These are phyloP conservation scores for Boletus barrowsii DNA, from an alignment of 768 basidiomycete species.

Conservation along the genomic window DNA sequence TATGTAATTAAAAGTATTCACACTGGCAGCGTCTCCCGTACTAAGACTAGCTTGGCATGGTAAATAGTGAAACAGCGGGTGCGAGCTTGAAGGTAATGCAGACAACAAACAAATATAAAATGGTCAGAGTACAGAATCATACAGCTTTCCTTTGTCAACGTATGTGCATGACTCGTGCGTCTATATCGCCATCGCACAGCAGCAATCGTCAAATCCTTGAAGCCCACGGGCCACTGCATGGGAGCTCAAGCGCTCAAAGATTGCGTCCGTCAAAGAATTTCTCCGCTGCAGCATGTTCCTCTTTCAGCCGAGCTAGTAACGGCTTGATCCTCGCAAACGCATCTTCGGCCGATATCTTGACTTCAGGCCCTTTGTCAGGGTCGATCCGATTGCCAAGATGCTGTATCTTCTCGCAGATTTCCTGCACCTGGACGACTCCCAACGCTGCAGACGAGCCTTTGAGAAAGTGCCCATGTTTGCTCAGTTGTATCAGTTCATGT, in stretches of 20 bases:
- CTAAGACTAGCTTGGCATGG: conserved; percentile 16
- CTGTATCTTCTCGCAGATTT: conserved; percentile 88
- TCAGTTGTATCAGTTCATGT: conserved; percentile 64
- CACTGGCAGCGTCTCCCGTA: conserved; percentile 11
- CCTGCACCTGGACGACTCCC: conserved; percentile 78
- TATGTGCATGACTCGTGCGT: conserved; percentile 7
- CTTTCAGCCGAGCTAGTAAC: conserved; percentile 57
- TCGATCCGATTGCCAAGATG: conserved; percentile 62
- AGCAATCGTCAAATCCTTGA: conserved; percentile 5
- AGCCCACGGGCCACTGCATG: background rate
- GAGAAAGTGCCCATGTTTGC: conserved; percentile 85
- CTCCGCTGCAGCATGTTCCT: conserved; percentile 67
- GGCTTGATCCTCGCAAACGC: conserved; percentile 57
- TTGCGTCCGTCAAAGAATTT: conserved; percentile 23
- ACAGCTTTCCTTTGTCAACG: conserved; percentile 19
- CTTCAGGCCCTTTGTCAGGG: conserved; percentile 52
- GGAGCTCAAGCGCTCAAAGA: conserved; percentile 1
- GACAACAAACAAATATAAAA: conserved; percentile 14
- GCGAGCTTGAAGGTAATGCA: conserved; percentile 16
- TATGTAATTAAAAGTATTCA: conserved; percentile 24
- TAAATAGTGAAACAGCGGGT: conserved; percentile 16
- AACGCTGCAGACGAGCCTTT: conserved; percentile 97
- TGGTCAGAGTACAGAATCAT: conserved; percentile 24
- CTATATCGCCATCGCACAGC: conserved; percentile 12
- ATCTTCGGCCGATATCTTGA: conserved; percentile 44